Percentiles rank a stretch among this genome's conserved stretches.
phyloP scores from a whole-genome alignment of 2,329 filamentous ascomycete species.

The Penicillium thymicola region DNA sequence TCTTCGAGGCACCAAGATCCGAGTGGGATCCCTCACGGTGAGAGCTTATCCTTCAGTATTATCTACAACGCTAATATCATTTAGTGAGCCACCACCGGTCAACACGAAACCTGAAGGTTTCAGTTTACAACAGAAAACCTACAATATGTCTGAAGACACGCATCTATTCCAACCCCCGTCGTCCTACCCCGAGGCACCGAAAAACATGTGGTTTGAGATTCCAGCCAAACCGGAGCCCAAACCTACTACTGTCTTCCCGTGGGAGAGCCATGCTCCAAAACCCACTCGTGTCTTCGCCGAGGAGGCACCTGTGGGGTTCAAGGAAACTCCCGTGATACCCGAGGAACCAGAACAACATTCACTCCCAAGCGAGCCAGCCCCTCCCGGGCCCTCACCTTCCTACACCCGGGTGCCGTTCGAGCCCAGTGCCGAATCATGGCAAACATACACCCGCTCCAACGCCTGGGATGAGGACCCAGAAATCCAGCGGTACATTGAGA shows the following conservation, averaged over 20 bases:
- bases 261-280: slow-evolving; percentile 69
- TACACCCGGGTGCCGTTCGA: slow-evolving; percentile 11
- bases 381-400: background rate
- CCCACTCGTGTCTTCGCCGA: slow-evolving; percentile 51
- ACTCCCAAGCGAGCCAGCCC: background rate
- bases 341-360: background rate
- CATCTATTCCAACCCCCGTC: slow-evolving; percentile 72
- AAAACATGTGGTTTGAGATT: slow-evolving; percentile 83
- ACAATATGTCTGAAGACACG: slow-evolving; percentile 76
- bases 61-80: slow-evolving; percentile 19
- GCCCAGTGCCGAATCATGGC: slow-evolving; percentile 58
- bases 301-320: background rate
- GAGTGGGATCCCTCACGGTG: slow-evolving; percentile 63
- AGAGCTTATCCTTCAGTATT: slow-evolving; percentile 23
- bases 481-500: slow-evolving; percentile 82
- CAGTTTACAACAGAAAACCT: slow-evolving; percentile 74
- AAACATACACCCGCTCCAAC: slow-evolving; percentile 71
- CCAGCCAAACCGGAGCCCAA: slow-evolving; percentile 59
- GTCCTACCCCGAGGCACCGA: slow-evolving; percentile 77
- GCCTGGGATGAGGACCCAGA: slow-evolving; percentile 91
- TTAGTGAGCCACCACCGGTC: slow-evolving; percentile 58
- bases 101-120: slow-evolving; percentile 78
- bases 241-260: slow-evolving; percentile 78
- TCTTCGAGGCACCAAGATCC: slow-evolving; percentile 56
- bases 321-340: background rate